A percentile compares a stretch with the other conserved stretches of the same genome.
phyloP scores from a whole-genome alignment of 495 filamentous ascomycete species.

The Tetracladium setigerum region DNA sequence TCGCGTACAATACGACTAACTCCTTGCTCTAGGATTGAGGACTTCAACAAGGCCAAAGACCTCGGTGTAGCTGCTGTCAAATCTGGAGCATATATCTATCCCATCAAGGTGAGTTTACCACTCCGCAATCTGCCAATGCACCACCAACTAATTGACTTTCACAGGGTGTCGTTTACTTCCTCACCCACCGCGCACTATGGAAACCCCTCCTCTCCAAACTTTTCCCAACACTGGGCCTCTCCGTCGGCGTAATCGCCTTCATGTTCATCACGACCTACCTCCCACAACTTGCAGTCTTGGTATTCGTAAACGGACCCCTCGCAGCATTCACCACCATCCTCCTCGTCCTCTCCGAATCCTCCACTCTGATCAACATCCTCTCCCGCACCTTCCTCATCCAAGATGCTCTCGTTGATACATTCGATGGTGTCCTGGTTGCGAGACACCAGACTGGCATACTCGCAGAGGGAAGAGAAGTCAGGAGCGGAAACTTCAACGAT shows the following conservation, averaged over 20 bases:
- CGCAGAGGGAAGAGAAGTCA: conserved; percentile 63
- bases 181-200: conserved; percentile 53
- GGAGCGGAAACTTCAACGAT: conserved; percentile 40
- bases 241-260: conserved; percentile 35
- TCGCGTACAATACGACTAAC: background rate
- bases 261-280: conserved; percentile 91
- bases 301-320: conserved; percentile 80
- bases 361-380: conserved; percentile 66
- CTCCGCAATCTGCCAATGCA: background rate
- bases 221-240: conserved; percentile 60
- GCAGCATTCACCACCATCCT: conserved; percentile 70
- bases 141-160: background rate
- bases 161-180: conserved; percentile 75
- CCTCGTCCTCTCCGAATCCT: conserved; percentile 74
- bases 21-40: conserved; percentile 38
- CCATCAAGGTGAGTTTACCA: conserved; percentile 54
- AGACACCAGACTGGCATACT: conserved; percentile 52
- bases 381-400: conserved; percentile 70
- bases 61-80: conserved; percentile 54
- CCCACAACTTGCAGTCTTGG: conserved; percentile 73
- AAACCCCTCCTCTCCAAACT: conserved; percentile 65
- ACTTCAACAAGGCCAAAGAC: conserved; percentile 43
- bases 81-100: conserved; percentile 79
- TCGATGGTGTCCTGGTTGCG: conserved; percentile 70
- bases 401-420: conserved; percentile 80